A percentile compares a stretch with the other conserved stretches of the same genome.
Evolutionary conservation across 768 basidiomycete species (phyloP).

Genomic region (Sporobolomyces roseus): DNA sequence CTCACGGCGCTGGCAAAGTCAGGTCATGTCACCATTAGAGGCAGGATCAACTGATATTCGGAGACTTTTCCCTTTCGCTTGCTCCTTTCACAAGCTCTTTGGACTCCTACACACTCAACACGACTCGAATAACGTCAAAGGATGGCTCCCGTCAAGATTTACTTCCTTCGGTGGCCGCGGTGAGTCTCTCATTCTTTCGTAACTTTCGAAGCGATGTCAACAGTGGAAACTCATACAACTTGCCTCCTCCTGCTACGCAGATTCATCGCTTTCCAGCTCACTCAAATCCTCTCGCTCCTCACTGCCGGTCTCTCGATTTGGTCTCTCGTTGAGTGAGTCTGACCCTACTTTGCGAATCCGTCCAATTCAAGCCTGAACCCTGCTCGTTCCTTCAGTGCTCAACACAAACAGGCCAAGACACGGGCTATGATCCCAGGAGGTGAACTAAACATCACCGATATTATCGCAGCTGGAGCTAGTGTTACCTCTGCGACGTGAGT

Average conservation of each 20-base stretch:
- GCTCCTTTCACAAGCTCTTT: too few species aligned
- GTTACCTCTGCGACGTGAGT: conserved; percentile 15
- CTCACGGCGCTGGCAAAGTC: too few species aligned
- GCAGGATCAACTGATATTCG: too few species aligned
- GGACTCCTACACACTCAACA: too few species aligned
- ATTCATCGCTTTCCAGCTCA: conserved; percentile 18
- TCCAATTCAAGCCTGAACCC: not conserved
- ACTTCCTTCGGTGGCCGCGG: conserved; percentile 18
- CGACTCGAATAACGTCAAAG: too few species aligned
- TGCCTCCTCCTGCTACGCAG: not conserved
- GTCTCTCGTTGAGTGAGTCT: conserved; percentile 18
- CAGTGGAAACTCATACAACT: not conserved
- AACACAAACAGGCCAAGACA: conserved; percentile 16
- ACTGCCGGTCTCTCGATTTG: conserved; percentile 24
- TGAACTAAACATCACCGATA: conserved; percentile 16
- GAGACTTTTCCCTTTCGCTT: too few species aligned
- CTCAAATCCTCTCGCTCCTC: conserved; percentile 5
- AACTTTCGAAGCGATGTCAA: too few species aligned
- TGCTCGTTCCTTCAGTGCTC: conserved; percentile 15
- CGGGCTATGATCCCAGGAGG: conserved; percentile 13
- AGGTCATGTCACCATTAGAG: too few species aligned
- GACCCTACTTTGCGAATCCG: not conserved
- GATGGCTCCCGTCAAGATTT: conserved; percentile 4
- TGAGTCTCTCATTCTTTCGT: not conserved
- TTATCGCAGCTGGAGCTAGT: conserved; percentile 11